Evolutionary conservation across 345 rosid species (phyloP).

Genomic region (Populus deltoides): DNA sequence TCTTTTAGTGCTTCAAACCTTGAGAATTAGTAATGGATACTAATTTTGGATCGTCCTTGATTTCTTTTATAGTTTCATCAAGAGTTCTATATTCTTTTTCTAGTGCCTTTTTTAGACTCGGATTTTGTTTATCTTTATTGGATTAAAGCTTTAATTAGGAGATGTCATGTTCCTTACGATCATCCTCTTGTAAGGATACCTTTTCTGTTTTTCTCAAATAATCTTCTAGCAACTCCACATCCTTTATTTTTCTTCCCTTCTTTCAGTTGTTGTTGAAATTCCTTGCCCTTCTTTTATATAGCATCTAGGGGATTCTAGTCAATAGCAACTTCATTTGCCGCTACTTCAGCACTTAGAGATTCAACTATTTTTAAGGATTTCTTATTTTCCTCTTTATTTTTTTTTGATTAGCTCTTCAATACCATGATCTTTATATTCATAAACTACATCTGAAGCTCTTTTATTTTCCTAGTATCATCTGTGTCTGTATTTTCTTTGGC

Average conservation of each 20-base stretch:
- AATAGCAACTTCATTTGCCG: conserved; percentile 2
- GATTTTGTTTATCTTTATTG: neutral
- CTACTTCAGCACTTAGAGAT: conserved; percentile 17
- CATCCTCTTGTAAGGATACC: neutral
- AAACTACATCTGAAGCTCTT: neutral
- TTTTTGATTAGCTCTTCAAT: conserved; percentile 1
- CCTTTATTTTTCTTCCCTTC: neutral
- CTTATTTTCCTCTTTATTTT: conserved; percentile 17
- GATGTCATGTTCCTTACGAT: neutral
- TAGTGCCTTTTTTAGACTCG: neutral
- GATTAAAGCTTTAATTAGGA: neutral
- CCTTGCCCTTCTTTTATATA: neutral
- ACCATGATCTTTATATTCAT: conserved; percentile 1
- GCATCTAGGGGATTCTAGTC: neutral
- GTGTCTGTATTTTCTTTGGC: neutral
- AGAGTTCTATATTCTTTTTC: neutral
- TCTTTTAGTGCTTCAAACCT: conserved; percentile 8
- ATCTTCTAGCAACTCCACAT: neutral
- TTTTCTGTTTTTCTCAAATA: neutral
- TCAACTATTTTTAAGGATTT: conserved; percentile 18
- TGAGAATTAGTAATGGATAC: neutral
- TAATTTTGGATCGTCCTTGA: neutral
- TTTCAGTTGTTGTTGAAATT: neutral
- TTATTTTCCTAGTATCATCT: conserved; percentile 11
- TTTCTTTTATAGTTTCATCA: neutral